Conservation (phyloP, 306 rosid species). For the Hylodesmum podocarpum region DNA sequence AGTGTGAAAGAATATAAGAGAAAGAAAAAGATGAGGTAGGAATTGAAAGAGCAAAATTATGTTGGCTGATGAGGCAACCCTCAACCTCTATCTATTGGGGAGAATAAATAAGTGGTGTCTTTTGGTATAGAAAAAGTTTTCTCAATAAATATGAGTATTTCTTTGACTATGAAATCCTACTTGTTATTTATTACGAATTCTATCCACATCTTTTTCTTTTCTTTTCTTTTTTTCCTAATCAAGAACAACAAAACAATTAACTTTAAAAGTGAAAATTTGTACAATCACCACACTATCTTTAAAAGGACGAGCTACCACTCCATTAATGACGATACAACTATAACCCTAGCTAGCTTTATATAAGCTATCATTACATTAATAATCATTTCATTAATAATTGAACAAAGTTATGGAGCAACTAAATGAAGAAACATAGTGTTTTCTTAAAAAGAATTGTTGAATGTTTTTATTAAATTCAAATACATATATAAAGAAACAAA, state of each 20-base stretch:
- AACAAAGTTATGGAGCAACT: constrained; percentile 3
- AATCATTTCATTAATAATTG: too few species aligned
- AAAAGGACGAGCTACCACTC: constrained; percentile 27
- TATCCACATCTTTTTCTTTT: neutral
- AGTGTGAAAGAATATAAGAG: neutral
- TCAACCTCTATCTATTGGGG: constrained; percentile 51
- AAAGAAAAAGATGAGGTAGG: neutral
- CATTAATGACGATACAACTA: constrained; percentile 33
- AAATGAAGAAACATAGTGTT: neutral
- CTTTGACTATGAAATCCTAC: constrained; percentile 41
- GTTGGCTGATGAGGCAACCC: constrained; percentile 53
- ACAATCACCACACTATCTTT: constrained; percentile 15
- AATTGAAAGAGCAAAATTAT: constrained; percentile 39
- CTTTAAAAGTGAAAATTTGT: constrained; percentile 1
- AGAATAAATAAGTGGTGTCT: constrained; percentile 28
- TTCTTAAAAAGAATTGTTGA: neutral
- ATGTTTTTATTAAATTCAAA: neutral
- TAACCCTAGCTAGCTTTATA: constrained; percentile 3
- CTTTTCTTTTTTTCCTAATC: too few species aligned
- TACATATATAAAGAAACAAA: neutral
- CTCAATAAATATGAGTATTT: constrained; percentile 19
- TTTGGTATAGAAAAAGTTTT: constrained; percentile 25
- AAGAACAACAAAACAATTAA: neutral
- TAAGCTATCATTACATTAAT: constrained; percentile 19
- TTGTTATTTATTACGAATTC: constrained; percentile 21